Percentiles rank a stretch among this genome's conserved stretches.
phyloP scores from a whole-genome alignment of 768 basidiomycete species.

The Lactifluus hygrophoroides region DNA sequence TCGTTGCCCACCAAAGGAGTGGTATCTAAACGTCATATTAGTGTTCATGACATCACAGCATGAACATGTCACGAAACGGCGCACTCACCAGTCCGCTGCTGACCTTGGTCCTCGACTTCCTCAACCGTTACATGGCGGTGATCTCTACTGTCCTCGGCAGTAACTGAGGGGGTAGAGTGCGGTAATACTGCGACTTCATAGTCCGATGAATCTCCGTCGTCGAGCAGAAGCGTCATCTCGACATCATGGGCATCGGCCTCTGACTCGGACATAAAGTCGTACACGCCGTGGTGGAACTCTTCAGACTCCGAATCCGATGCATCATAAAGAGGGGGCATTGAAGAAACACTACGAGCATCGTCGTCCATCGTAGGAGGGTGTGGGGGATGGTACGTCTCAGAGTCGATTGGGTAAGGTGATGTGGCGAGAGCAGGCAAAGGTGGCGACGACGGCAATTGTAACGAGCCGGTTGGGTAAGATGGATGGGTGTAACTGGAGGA shows the following conservation, averaged over 20 bases:
- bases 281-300: background rate
- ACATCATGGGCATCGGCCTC: conserved; percentile 19
- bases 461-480: background rate
- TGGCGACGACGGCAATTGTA: conserved; percentile 2
- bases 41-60: background rate
- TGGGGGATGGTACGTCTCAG: background rate
- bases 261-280: conserved; percentile 15
- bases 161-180: background rate
- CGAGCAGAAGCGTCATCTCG: conserved; percentile 15
- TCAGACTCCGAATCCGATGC: conserved; percentile 17
- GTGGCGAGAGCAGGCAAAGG: background rate
- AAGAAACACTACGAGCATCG: conserved; percentile 13
- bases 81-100: conserved; percentile 8
- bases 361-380: background rate
- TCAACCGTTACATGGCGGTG: conserved; percentile 9
- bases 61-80: background rate
- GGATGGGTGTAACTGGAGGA: background rate
- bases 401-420: background rate
- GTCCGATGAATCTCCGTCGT: conserved; percentile 6
- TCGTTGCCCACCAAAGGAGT: background rate
- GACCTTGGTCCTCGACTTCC: conserved; percentile 9
- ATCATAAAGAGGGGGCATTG: conserved; percentile 13
- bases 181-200: background rate
- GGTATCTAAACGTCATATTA: background rate
- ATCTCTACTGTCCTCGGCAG: background rate